Evolutionary conservation across 1,284 basidiomycete species (phyloP).

Genomic region (Tilletia indica): DNA sequence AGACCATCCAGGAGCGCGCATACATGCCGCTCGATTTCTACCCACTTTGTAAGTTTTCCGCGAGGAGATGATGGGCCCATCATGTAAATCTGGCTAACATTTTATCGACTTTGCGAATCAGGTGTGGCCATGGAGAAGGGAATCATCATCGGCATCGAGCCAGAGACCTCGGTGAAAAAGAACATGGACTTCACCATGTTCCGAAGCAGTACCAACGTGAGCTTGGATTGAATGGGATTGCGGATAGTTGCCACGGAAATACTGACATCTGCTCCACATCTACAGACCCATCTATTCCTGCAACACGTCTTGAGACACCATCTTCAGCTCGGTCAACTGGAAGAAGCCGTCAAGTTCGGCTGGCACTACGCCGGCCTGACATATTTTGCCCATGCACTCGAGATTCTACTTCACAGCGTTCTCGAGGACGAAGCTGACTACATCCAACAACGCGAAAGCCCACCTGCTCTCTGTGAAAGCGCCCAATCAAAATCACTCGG

Average conservation of each 20-base stretch:
- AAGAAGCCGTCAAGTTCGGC: slow-evolving; percentile 75
- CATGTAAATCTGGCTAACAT: neutral
- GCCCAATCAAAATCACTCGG: neutral
- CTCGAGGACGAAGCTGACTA: slow-evolving; percentile 78
- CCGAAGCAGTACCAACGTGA: slow-evolving; percentile 81
- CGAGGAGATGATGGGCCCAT: neutral
- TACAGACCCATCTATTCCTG: slow-evolving; percentile 85
- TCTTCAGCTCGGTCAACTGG: slow-evolving; percentile 59
- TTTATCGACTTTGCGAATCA: neutral
- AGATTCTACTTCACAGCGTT: slow-evolving; percentile 88
- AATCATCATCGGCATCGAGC: slow-evolving; percentile 92
- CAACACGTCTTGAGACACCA: slow-evolving; percentile 86
- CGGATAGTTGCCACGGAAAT: neutral
- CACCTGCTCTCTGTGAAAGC: neutral
- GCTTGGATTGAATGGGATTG: slow-evolving; percentile 41
- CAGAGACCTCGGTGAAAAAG: slow-evolving; percentile 73
- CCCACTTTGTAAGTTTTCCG: slow-evolving; percentile 72
- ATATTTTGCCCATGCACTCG: slow-evolving; percentile 89
- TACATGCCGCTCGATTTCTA: slow-evolving; percentile 89
- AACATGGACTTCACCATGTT: slow-evolving; percentile 88
- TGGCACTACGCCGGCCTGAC: slow-evolving; percentile 81
- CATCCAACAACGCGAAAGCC: slow-evolving; percentile 19
- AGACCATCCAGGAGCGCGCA: slow-evolving; percentile 84
- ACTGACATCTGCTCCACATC: neutral
- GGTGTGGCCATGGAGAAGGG: slow-evolving; percentile 96